A percentile compares a stretch with the other conserved stretches of the same genome.
phyloP scores from a whole-genome alignment of 176 grass and related monocot species.

The Eragrostis nindensis region DNA sequence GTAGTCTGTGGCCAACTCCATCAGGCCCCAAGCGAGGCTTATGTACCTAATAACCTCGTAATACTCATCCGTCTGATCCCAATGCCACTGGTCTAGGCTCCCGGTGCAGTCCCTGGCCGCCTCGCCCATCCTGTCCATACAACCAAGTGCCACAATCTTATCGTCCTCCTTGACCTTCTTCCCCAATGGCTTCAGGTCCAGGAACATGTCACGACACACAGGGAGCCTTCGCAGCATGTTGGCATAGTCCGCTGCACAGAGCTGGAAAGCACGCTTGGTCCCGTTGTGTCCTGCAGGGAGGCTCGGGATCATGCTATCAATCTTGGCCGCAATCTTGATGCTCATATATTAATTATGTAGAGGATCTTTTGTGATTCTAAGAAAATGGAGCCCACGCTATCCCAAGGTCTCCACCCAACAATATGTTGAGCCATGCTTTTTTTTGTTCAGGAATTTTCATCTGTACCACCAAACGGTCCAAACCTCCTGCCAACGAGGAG shows the following conservation, averaged over 20 bases:
- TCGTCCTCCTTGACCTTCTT: not conserved
- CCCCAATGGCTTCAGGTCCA: not conserved
- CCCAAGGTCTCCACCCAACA: no score
- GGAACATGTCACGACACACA: not conserved
- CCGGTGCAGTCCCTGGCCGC: not conserved
- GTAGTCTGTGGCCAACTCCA: not conserved
- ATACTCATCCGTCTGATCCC: not conserved
- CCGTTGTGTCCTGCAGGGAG: not conserved
- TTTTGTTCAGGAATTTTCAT: no score
- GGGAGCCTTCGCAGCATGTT: not conserved
- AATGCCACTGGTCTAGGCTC: not conserved
- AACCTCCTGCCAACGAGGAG: no score
- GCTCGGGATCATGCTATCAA: not conserved
- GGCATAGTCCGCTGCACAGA: not conserved
- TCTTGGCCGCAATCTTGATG: not conserved
- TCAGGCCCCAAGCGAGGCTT: not conserved
- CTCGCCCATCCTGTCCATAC: not conserved
- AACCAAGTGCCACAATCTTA: not conserved
- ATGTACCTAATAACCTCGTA: not conserved
- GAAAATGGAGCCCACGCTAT: no score
- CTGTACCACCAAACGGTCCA: no score
- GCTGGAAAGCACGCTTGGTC: not conserved
- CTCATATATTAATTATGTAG: no score
- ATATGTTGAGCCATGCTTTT: no score
- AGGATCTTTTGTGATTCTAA: no score